Base-by-base conservation (phyloP, 2,329 filamentous ascomycete genomes). In the Neofusicoccum laricinum region DNA sequence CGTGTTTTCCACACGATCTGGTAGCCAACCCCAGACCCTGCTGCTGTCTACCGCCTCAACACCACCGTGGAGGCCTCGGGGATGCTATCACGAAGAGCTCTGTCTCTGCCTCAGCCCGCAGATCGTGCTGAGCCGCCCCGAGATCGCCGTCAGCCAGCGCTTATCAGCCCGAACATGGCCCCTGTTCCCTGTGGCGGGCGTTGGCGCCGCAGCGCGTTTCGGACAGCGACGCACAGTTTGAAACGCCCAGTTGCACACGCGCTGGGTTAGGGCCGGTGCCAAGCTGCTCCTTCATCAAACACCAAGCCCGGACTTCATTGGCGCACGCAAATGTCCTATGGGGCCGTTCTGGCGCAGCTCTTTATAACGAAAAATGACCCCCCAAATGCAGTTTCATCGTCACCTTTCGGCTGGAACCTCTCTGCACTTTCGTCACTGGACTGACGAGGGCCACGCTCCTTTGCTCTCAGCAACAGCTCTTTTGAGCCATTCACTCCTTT, bases 281-380 rank as follows among this genome's bases (percentile, higher is more conserved):
- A 51, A 51, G 49, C 7, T 15, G n/a, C 30, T 59, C 55, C 55
- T 59, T 59, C 55, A 59, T 59, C 55, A 59, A 59, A 46, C 55
- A 59, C 40, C 55, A 59, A 46, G 41, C 55, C 55, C 55, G 5
- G 12, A 17, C 41, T 12, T 36, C 25, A 59, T 59, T 59, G 55
- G 55, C 55, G 40, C 30, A 12, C 3, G 14, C 40, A 46, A 19
- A 14, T 40, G 55, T 40, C 21, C 11, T 12, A 59, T 59, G 55
- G 55, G 55, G 40, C 55, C 55, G 11, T 46, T 21, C 55, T 46
- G 40, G 40, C 40, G 19, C 25, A 14, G 21, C 25, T 10, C 53
- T 58, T 59, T 59, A 59, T 46, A 59, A 59, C 30, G 25, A 19
- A 45, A 25, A 36, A 21, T 46, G 3, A 7, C 12, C 53, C 53